Evolutionary conservation across 192 early-diverging fungal species (phyloP).

Genomic region (Coemansia sp.): DNA sequence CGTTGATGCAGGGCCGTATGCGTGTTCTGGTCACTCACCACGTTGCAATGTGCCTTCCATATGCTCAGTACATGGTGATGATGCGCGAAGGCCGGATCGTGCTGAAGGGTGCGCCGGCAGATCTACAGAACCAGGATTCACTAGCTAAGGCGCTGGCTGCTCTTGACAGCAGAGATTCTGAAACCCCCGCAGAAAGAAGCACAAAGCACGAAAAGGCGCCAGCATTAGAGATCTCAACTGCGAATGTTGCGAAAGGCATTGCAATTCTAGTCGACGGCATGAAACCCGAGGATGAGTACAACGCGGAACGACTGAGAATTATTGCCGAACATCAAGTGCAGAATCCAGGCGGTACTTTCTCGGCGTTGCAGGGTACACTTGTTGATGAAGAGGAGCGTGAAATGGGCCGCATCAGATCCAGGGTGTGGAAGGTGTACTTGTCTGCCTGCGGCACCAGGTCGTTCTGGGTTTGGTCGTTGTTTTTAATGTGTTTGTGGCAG

Average conservation of each 20-base stretch:
- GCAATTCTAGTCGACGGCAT: neutral
- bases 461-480: slow-evolving; percentile 57
- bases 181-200: no score
- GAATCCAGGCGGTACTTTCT: slow-evolving; percentile 24
- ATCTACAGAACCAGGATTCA: slow-evolving; percentile 50
- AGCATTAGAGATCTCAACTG: neutral
- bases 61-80: slow-evolving; percentile 54
- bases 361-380: slow-evolving; percentile 56
- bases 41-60: slow-evolving; percentile 59
- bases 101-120: slow-evolving; percentile 52
- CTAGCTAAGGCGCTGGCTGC: neutral
- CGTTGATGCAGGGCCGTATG: slow-evolving; percentile 70
- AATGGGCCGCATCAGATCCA: slow-evolving; percentile 64
- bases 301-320: slow-evolving; percentile 13
- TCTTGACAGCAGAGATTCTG: neutral
- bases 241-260: neutral
- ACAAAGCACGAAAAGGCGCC: neutral
- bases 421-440: slow-evolving; percentile 75
- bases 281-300: slow-evolving; percentile 31
- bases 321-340: slow-evolving; percentile 34
- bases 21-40: slow-evolving; percentile 86
- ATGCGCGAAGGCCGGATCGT: slow-evolving; percentile 61
- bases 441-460: slow-evolving; percentile 59
- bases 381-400: slow-evolving; percentile 80
- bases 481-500: slow-evolving; percentile 53